These are phyloP conservation scores for Suillus fuscotomentosus DNA, from an alignment of 768 basidiomycete genomes.

Conservation along the genomic window DNA sequence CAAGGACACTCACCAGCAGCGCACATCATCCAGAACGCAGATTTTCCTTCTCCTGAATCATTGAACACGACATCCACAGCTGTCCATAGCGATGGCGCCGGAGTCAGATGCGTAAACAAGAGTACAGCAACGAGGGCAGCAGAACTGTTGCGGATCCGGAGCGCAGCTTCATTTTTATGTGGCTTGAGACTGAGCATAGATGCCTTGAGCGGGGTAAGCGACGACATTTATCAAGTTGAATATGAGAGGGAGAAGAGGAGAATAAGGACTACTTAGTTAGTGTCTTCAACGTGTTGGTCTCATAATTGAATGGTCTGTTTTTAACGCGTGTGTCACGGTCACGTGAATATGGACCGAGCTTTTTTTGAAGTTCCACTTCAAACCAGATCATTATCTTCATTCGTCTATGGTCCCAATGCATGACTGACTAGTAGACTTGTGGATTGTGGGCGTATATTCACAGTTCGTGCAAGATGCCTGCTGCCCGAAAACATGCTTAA, in stretches of 20 bases:
- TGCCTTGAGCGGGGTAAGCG: conserved; percentile 2
- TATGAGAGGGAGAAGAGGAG: neutral
- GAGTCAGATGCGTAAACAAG: conserved; percentile 37
- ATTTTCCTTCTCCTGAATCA: neutral
- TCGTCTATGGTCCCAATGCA: too few species aligned
- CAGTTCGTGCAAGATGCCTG: too few species aligned
- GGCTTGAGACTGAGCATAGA: conserved; percentile 24
- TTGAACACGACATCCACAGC: conserved; percentile 31
- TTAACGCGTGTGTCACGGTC: neutral
- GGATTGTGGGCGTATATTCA: too few species aligned
- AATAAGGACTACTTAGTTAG: neutral
- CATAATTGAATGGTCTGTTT: neutral
- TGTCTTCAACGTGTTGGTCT: neutral
- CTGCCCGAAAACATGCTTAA: too few species aligned
- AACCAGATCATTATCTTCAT: too few species aligned
- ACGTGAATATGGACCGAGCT: neutral
- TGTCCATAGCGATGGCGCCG: conserved; percentile 36
- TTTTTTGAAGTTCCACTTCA: too few species aligned
- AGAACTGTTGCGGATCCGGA: conserved; percentile 39
- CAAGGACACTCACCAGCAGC: conserved; percentile 26
- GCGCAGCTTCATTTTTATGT: conserved; percentile 33
- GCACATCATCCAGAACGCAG: conserved; percentile 23
- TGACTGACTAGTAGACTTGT: too few species aligned
- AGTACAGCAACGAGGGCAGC: conserved; percentile 31
- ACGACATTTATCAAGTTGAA: neutral